phyloP scores from a whole-genome alignment of 192 early-diverging fungal species.

The Linnemannia schmuckeri region DNA sequence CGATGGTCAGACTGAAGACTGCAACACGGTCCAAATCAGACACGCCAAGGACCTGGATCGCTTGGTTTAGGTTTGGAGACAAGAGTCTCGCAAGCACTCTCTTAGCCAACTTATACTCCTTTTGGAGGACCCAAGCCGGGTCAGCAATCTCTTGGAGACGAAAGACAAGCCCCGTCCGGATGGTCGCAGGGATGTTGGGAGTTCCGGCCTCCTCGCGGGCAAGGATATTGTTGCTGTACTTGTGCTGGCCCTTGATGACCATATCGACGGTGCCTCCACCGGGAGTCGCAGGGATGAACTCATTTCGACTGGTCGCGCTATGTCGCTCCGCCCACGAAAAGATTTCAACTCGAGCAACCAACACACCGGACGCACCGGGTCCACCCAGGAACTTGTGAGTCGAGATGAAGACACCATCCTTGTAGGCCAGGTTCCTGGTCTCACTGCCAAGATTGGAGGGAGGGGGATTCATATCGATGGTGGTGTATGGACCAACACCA shows the following conservation, averaged over 20 bases:
- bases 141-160: constrained; percentile 46
- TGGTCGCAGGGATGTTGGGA: constrained; percentile 58
- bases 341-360: constrained; percentile 45
- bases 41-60: constrained; percentile 25
- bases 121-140: constrained; percentile 24
- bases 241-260: constrained; percentile 41
- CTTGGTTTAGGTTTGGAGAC: constrained; percentile 5
- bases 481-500: constrained; percentile 52
- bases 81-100: constrained; percentile 14
- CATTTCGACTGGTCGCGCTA: constrained; percentile 8
- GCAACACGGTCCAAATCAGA: constrained; percentile 34
- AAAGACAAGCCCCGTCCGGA: constrained; percentile 59
- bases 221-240: constrained; percentile 34
- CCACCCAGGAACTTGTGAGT: constrained; percentile 65
- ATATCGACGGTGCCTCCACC: constrained; percentile 61
- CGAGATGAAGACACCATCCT: constrained; percentile 57
- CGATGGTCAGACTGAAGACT: constrained; percentile 43
- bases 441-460: background rate
- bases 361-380: constrained; percentile 57
- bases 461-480: constrained; percentile 48
- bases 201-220: constrained; percentile 62
- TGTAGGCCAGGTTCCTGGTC: constrained; percentile 40
- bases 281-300: constrained; percentile 41
- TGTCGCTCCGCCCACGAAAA: constrained; percentile 19
- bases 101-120: constrained; percentile 35